phyloP scores from a whole-genome alignment of 169 alveolate genomes.

The Cryptosporidium felis region DNA sequence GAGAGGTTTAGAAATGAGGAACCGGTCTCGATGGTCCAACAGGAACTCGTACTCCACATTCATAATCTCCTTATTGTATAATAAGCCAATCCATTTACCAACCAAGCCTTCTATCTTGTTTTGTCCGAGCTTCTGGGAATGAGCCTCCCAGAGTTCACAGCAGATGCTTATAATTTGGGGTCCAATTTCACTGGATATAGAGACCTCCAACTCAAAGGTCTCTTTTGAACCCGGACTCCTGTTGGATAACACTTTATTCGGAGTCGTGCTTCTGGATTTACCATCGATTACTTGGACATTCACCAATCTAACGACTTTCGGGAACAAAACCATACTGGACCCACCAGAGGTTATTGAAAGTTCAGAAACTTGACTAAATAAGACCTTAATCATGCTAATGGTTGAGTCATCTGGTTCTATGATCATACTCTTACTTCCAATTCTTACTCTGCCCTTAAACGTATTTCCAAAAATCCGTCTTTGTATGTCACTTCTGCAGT shows the following conservation, averaged over 20 bases:
- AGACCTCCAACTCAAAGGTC: slow-evolving; percentile 16
- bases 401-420: slow-evolving; percentile 83
- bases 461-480: neutral
- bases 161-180: neutral
- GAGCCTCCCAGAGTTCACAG: slow-evolving; percentile 4
- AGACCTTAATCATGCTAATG: slow-evolving; percentile 14
- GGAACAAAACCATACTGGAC: neutral
- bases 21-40: slow-evolving; percentile 42
- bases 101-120: neutral
- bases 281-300: slow-evolving; percentile 45
- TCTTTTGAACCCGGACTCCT: neutral
- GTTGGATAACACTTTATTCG: slow-evolving; percentile 5
- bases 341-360: neutral
- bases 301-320: slow-evolving; percentile 8
- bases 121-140: neutral
- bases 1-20: slow-evolving; percentile 33
- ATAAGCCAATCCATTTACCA: slow-evolving; percentile 14
- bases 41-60: slow-evolving; percentile 68
- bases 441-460: slow-evolving; percentile 80
- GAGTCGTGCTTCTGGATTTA: slow-evolving; percentile 47
- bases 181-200: slow-evolving; percentile 7
- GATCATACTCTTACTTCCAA: slow-evolving; percentile 83
- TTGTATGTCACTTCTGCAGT: neutral
- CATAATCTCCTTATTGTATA: slow-evolving; percentile 30
- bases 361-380: slow-evolving; percentile 7